Percentiles rank a stretch among this genome's conserved stretches.
Evolutionary conservation across 768 basidiomycete genomes (phyloP).

Genomic region (Calvatia gigantea): DNA sequence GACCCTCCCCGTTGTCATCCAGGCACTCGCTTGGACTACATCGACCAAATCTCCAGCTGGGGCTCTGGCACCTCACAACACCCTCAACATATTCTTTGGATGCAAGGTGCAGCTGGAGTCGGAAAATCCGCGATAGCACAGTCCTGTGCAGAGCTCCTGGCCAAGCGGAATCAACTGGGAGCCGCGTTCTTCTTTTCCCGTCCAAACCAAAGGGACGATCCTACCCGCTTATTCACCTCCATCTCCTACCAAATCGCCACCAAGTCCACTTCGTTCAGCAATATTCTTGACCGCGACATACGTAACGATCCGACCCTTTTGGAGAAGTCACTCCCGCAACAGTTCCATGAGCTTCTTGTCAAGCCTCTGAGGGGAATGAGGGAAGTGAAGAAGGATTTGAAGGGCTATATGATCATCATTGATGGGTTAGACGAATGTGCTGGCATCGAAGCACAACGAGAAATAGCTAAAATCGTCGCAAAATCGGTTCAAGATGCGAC

Average conservation of each 20-base stretch:
- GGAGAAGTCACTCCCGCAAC: neutral
- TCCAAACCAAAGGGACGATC: neutral
- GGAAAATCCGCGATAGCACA: slow-evolving; percentile 9
- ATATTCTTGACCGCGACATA: neutral
- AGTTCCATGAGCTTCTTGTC: neutral
- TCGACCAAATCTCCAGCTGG: neutral
- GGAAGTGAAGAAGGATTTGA: neutral
- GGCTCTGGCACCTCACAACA: neutral
- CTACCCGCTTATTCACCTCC: neutral
- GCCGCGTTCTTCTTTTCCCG: slow-evolving; percentile 11
- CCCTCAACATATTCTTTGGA: neutral
- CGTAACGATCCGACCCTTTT: neutral
- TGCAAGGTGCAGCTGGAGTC: neutral
- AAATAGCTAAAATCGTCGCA: neutral
- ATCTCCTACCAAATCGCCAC: slow-evolving; percentile 1
- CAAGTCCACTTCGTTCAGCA: neutral
- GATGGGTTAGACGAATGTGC: slow-evolving; percentile 10
- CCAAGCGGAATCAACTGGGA: neutral
- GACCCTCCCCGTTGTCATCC: neutral
- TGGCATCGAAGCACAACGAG: neutral
- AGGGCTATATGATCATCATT: neutral
- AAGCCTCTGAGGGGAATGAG: neutral
- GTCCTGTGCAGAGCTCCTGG: neutral
- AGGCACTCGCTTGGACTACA: neutral
- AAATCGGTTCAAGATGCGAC: neutral